Evolutionary conservation across 768 basidiomycete genomes (phyloP).

Genomic region (Sarcodon sp.): DNA sequence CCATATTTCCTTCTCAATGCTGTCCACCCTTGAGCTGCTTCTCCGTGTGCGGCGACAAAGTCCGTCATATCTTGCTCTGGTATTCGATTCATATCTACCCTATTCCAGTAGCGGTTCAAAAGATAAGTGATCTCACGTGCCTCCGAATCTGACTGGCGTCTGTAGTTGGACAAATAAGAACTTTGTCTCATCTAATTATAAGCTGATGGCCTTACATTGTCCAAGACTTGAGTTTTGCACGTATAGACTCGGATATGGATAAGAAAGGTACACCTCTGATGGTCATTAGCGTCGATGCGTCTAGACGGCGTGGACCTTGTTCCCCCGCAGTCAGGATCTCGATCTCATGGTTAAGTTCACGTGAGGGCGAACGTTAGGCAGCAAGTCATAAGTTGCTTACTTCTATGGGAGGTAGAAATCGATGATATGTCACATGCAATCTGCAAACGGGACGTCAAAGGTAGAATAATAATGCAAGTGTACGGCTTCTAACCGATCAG

Average conservation of each 20-base stretch:
- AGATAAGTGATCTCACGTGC: slow-evolving; percentile 68
- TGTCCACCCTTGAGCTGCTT: slow-evolving; percentile 61
- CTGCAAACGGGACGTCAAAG: slow-evolving; percentile 22
- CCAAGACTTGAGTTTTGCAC: slow-evolving; percentile 79
- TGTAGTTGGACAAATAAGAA: slow-evolving; percentile 16
- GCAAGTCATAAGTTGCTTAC: slow-evolving; percentile 24
- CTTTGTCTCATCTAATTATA: neutral
- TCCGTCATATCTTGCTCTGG: slow-evolving; percentile 77
- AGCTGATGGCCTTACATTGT: slow-evolving; percentile 41
- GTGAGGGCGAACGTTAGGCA: neutral
- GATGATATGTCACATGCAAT: slow-evolving; percentile 63
- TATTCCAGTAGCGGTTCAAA: slow-evolving; percentile 67
- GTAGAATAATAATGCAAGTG: slow-evolving; percentile 2
- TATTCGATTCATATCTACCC: slow-evolving; percentile 76
- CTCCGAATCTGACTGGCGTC: slow-evolving; percentile 58
- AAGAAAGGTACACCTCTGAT: slow-evolving; percentile 69
- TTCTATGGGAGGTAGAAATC: slow-evolving; percentile 66
- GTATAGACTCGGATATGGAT: slow-evolving; percentile 74
- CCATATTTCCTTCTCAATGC: slow-evolving; percentile 68
- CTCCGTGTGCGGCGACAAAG: slow-evolving; percentile 47
- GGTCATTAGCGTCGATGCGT: slow-evolving; percentile 52
- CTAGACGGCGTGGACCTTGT: slow-evolving; percentile 64
- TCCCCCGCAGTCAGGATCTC: slow-evolving; percentile 78
- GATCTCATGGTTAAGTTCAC: slow-evolving; percentile 27
- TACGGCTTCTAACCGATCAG: slow-evolving; percentile 45